Evolutionary conservation across 495 filamentous ascomycete genomes (phyloP).

Genomic region (Stereocaulon alpinum): DNA sequence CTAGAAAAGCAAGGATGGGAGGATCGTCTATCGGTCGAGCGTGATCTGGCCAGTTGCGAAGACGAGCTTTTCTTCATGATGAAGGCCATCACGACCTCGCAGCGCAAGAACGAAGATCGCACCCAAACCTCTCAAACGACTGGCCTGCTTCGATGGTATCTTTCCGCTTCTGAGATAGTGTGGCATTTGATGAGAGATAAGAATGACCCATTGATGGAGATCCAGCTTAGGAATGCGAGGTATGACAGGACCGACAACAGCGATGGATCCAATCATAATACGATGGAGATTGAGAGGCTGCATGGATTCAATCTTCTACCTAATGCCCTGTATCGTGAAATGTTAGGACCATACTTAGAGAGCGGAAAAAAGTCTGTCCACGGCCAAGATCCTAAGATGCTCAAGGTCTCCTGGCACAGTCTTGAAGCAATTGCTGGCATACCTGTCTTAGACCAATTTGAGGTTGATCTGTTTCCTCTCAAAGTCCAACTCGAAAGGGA

Average conservation of each 20-base stretch:
- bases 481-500: constrained; percentile 91
- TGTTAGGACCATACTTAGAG: constrained; percentile 81
- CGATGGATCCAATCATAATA: constrained; percentile 91
- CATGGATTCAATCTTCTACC: constrained; percentile 80
- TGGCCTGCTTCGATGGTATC: constrained; percentile 78
- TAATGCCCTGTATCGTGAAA: constrained; percentile 87
- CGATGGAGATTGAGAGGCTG: constrained; percentile 73
- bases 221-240: constrained; percentile 77
- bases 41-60: constrained; percentile 78
- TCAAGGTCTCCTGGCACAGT: constrained; percentile 93
- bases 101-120: constrained; percentile 71
- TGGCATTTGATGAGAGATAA: constrained; percentile 89
- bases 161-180: constrained; percentile 83
- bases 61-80: constrained; percentile 99
- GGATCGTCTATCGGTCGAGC: constrained; percentile 73
- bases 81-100: constrained; percentile 97
- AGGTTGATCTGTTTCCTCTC: constrained; percentile 85
- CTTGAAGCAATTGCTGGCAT: constrained; percentile 96
- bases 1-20: constrained; percentile 87
- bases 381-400: constrained; percentile 57
- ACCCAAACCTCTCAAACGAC: constrained; percentile 51
- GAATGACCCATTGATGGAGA: constrained; percentile 81
- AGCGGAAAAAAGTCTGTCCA: constrained; percentile 39
- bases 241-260: constrained; percentile 93
- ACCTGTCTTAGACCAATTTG: constrained; percentile 93